Evolutionary conservation across 1,284 basidiomycete species (phyloP).

Genomic region (Sanguinoderma infundibulare): DNA sequence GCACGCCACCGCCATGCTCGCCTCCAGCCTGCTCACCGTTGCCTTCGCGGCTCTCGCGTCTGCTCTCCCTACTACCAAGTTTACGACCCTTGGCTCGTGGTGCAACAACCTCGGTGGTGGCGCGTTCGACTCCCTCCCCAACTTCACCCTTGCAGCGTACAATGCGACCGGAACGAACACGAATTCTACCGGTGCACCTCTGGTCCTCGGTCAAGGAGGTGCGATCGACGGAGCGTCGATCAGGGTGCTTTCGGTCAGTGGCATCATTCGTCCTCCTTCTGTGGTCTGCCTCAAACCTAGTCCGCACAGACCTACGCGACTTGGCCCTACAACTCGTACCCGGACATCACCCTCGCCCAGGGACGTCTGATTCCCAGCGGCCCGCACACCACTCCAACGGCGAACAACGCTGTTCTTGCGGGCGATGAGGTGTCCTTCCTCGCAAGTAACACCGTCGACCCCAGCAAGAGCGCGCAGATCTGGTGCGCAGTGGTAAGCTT

Average conservation of each 20-base stretch:
- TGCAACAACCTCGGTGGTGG: slow-evolving; percentile 27
- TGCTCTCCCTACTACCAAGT: slow-evolving; percentile 13
- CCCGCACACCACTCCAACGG: slow-evolving; percentile 11
- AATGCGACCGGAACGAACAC: slow-evolving; percentile 27
- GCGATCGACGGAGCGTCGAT: slow-evolving; percentile 23
- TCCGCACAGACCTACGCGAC: slow-evolving; percentile 28
- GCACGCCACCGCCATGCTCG: slow-evolving; percentile 16
- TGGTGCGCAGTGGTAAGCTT: slow-evolving; percentile 29
- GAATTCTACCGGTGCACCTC: slow-evolving; percentile 30
- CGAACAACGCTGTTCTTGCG: slow-evolving; percentile 13
- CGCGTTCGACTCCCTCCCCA: slow-evolving; percentile 24
- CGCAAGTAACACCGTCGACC: slow-evolving; percentile 17
- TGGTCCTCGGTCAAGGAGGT: slow-evolving; percentile 28
- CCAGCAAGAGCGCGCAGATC: slow-evolving; percentile 24
- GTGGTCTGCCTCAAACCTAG: neutral
- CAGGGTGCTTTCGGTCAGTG: slow-evolving; percentile 25
- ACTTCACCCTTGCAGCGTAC: slow-evolving; percentile 30
- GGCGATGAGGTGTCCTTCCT: slow-evolving; percentile 22
- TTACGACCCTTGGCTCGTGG: slow-evolving; percentile 14
- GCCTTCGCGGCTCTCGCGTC: slow-evolving; percentile 13
- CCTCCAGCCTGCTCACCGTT: slow-evolving; percentile 18
- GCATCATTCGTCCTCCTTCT: too few species aligned
- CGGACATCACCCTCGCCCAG: slow-evolving; percentile 24
- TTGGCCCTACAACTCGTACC: slow-evolving; percentile 30
- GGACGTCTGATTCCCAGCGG: slow-evolving; percentile 26